Base-by-base conservation (phyloP, 495 filamentous ascomycete genomes). In the Aspergillus steynii region DNA sequence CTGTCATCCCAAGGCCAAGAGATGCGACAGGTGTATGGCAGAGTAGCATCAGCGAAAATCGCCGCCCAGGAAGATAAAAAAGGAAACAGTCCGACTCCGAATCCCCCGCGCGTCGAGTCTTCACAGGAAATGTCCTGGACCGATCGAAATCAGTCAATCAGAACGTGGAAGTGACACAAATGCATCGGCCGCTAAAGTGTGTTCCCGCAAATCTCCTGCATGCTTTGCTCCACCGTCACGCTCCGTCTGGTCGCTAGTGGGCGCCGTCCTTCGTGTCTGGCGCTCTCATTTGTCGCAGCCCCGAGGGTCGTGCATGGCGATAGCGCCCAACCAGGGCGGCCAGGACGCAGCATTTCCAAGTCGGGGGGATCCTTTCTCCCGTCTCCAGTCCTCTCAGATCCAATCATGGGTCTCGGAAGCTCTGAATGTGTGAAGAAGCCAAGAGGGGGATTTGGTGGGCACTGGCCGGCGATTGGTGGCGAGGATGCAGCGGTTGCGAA, bases 171-270 rank as follows among this genome's bases (percentile, higher is more conserved):
- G 32, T 52, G 42, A 34, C 29, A 51, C 56, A 51, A 42, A 28
- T 58, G 58, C 51, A 60, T 61, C 57, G 58, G 66, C 60, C 53
- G 58, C 67, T 69, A 69, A 59, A 60, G 60, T 54, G 57, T 49
- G 54, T 53, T 65, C 62, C 67, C 62, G 64, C 58, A 59, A 69
- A 63, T 64, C 62, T 59, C 54, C 59, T 69, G 67, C 64, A 61
- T 47, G 50, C 15, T 26, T 51, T 46, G 61, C 60, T 63, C 58
- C 64, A 61, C 61, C 42, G 55, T 69, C 67, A 69, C 67, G 61
- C 49, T 53, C 54, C 51, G 56, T 59, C 61, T 28, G 46, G 42
- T 45, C 52, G 45, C 65, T 63, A 63, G 53, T 61, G 62, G 58
- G 55, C 51, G 37, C 49, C 28, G 46, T 42, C 49, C 50, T 26